Evolutionary conservation across 2,329 filamentous ascomycete species (phyloP).

Genomic region (Microsporum ferrugineum): DNA sequence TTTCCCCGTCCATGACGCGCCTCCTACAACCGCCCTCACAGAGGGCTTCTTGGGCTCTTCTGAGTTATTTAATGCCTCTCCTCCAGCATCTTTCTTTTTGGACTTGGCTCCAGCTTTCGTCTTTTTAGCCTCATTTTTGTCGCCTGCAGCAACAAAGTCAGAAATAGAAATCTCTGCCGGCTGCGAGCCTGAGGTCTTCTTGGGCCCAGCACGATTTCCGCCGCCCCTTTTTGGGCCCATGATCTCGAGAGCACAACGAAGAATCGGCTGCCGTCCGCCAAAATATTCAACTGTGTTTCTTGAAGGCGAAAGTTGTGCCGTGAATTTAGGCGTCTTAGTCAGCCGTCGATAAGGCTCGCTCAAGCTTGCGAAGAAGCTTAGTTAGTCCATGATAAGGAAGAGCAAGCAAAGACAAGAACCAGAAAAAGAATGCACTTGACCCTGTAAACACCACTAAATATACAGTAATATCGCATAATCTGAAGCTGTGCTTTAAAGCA

Average conservation of each 20-base stretch:
- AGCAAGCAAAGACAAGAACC: not conserved
- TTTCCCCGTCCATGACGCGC: constrained; percentile 94
- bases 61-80: constrained; percentile 21
- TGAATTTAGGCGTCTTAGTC: not conserved
- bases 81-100: constrained; percentile 11
- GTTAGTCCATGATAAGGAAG: not conserved
- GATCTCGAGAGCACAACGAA: constrained; percentile 10
- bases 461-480: not conserved
- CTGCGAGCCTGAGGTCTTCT: constrained; percentile 31
- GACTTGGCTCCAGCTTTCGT: constrained; percentile 28
- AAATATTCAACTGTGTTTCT: not conserved
- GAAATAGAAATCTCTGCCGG: constrained; percentile 15
- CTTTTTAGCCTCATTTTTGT: constrained; percentile 11
- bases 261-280: not conserved
- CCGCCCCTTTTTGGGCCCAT: constrained; percentile 36
- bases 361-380: too few species aligned
- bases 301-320: not conserved
- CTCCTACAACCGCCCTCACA: constrained; percentile 71
- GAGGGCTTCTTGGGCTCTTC: constrained; percentile 48
- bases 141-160: constrained; percentile 14
- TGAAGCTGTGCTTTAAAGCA: not conserved
- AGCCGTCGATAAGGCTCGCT: not conserved
- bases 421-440: not conserved
- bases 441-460: not conserved
- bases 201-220: constrained; percentile 29